phyloP scores from a whole-genome alignment of 1,284 basidiomycete species.

The Volvariella surrecta region DNA sequence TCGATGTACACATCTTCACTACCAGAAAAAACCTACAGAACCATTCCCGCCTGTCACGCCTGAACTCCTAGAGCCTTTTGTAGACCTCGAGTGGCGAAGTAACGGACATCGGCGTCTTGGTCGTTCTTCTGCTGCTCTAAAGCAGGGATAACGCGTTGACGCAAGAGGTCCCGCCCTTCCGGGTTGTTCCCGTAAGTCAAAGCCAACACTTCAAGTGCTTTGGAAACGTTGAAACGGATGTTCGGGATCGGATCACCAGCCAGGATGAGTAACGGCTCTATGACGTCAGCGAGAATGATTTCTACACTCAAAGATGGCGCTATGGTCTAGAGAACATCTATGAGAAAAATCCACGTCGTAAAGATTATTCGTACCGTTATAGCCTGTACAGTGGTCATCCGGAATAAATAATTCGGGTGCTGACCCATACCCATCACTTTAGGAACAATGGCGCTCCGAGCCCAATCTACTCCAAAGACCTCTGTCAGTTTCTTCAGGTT shows the following conservation, averaged over 20 bases:
- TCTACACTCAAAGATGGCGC: constrained; percentile 86
- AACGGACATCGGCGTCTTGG: constrained; percentile 92
- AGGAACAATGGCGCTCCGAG: constrained; percentile 89
- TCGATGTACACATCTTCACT: too few species aligned
- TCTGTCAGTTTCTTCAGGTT: constrained; percentile 98
- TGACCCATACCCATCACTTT: constrained; percentile 97
- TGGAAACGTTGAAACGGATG: constrained; percentile 98
- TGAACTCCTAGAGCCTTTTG: constrained; percentile 38
- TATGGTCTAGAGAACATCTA: constrained; percentile 62
- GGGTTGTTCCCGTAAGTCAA: constrained; percentile 55
- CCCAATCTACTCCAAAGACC: constrained; percentile 99
- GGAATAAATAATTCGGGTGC: constrained; percentile 95
- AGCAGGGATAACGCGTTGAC: constrained; percentile 71
- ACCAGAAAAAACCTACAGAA: neutral
- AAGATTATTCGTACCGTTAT: constrained; percentile 68
- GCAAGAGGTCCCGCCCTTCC: constrained; percentile 72
- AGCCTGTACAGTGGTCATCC: constrained; percentile 99
- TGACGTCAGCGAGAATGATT: constrained; percentile 81
- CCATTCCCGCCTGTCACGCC: neutral
- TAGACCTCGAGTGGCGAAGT: constrained; percentile 67
- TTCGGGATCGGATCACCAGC: constrained; percentile 95
- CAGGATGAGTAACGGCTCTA: constrained; percentile 80
- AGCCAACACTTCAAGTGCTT: constrained; percentile 85
- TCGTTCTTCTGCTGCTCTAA: constrained; percentile 89
- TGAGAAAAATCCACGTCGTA: constrained; percentile 1